A percentile compares a stretch with the other conserved stretches of the same genome.
Evolutionary conservation across 352 stramenopile species (phyloP).

Genomic region (Phytophthora niederhauseri): DNA sequence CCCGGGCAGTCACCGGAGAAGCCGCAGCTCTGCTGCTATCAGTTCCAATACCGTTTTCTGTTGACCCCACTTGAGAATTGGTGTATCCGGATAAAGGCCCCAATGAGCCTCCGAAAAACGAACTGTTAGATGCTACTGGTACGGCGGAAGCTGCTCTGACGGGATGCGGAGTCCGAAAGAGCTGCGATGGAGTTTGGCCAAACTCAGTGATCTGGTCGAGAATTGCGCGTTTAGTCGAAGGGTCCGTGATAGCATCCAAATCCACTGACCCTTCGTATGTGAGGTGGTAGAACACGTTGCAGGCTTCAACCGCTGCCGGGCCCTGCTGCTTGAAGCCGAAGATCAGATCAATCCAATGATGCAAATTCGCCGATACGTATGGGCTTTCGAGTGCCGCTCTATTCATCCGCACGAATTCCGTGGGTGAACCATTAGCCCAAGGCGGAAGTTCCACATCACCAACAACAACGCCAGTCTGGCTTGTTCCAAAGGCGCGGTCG

Average conservation of each 20-base stretch:
- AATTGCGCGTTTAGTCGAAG: slow-evolving; percentile 76
- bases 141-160: slow-evolving; percentile 27
- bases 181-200: slow-evolving; percentile 97
- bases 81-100: slow-evolving; percentile 12
- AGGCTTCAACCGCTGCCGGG: slow-evolving; percentile 88
- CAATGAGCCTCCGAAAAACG: slow-evolving; percentile 23
- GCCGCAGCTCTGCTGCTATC: slow-evolving; percentile 6
- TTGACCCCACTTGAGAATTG: not conserved
- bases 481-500: slow-evolving; percentile 93
- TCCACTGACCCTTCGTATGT: slow-evolving; percentile 98
- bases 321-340: slow-evolving; percentile 98
- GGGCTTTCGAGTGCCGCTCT: slow-evolving; percentile 96
- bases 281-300: slow-evolving; percentile 99
- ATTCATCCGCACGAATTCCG: slow-evolving; percentile 96
- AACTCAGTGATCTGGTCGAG: slow-evolving; percentile 98
- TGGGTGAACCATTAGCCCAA: slow-evolving; percentile 93
- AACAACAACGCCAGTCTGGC: slow-evolving; percentile 85
- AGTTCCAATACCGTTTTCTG: slow-evolving; percentile 7
- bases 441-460: slow-evolving; percentile 93
- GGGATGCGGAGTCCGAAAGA: slow-evolving; percentile 88
- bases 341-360: slow-evolving; percentile 99
- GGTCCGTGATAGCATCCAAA: slow-evolving; percentile 84
- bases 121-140: slow-evolving; percentile 16
- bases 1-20: slow-evolving; percentile 38
- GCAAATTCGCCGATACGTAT: slow-evolving; percentile 95